phyloP scores from a whole-genome alignment of 768 basidiomycete species.

The Plicaturopsis crispa region DNA sequence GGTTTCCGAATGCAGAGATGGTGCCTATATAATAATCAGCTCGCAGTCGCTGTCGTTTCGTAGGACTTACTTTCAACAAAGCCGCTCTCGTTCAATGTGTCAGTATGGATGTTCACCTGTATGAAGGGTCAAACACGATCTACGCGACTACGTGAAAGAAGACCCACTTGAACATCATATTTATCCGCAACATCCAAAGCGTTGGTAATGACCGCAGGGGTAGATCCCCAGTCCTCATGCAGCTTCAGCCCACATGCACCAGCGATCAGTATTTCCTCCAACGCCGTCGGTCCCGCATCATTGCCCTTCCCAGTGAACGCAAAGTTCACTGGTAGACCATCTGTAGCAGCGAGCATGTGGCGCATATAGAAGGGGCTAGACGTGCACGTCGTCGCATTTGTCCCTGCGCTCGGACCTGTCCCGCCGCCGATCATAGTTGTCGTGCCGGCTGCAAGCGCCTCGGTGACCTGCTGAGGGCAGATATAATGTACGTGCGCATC shows the following conservation, averaged over 20 bases:
- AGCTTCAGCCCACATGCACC: constrained; percentile 89
- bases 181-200: constrained; percentile 79
- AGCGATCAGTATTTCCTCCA: constrained; percentile 77
- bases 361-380: constrained; percentile 84
- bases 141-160: neutral
- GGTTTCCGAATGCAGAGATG: constrained; percentile 79
- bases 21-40: constrained; percentile 47
- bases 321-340: constrained; percentile 86
- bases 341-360: constrained; percentile 89
- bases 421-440: constrained; percentile 97
- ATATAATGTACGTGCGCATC: constrained; percentile 95
- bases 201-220: constrained; percentile 73
- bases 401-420: constrained; percentile 86
- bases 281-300: constrained; percentile 65
- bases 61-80: constrained; percentile 78
- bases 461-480: constrained; percentile 85
- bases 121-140: neutral
- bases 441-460: constrained; percentile 76
- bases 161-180: constrained; percentile 84
- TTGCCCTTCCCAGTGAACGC: constrained; percentile 97
- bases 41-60: neutral
- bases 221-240: constrained; percentile 97
- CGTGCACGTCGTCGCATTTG: constrained; percentile 93
- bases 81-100: constrained; percentile 95
- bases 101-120: constrained; percentile 90